These are phyloP conservation scores for Blastobotrys raffinosifermentans DNA, from an alignment of 1,139 yeast species.

Conservation along the genomic window DNA sequence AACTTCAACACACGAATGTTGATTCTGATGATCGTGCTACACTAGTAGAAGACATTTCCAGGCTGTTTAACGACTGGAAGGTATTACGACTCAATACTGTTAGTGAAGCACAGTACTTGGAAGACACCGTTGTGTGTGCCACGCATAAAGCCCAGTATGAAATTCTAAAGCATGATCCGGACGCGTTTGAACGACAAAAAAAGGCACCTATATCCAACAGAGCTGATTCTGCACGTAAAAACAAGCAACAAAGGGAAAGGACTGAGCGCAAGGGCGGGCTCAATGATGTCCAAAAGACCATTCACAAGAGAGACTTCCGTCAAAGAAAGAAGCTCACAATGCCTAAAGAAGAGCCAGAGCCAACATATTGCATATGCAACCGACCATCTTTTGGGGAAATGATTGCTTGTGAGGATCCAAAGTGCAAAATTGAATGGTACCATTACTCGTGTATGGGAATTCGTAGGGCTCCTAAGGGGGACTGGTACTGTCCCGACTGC, in stretches of 20 bases:
- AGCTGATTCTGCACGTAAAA: neutral
- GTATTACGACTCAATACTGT: slow-evolving; percentile 6
- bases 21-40: neutral
- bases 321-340: neutral
- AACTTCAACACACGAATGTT: slow-evolving; percentile 9
- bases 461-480: slow-evolving; percentile 32
- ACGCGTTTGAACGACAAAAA: neutral
- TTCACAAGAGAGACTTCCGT: neutral
- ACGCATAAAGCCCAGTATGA: neutral
- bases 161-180: neutral
- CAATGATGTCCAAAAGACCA: too few species aligned
- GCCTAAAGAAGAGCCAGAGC: slow-evolving; percentile 11
- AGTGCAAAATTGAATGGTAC: slow-evolving; percentile 80
- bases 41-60: neutral
- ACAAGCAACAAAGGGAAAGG: neutral
- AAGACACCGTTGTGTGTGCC: slow-evolving; percentile 4
- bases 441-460: slow-evolving; percentile 71
- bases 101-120: slow-evolving; percentile 6
- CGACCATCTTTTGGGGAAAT: slow-evolving; percentile 78
- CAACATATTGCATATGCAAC: slow-evolving; percentile 66
- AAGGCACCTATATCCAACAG: neutral
- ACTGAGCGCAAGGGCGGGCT: neutral
- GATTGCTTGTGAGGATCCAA: slow-evolving; percentile 82
- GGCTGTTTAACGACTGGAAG: neutral
- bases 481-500: slow-evolving; percentile 35